These are phyloP conservation scores for Epichloe typhina DNA, from an alignment of 2,329 filamentous ascomycete species.

Conservation along the genomic window DNA sequence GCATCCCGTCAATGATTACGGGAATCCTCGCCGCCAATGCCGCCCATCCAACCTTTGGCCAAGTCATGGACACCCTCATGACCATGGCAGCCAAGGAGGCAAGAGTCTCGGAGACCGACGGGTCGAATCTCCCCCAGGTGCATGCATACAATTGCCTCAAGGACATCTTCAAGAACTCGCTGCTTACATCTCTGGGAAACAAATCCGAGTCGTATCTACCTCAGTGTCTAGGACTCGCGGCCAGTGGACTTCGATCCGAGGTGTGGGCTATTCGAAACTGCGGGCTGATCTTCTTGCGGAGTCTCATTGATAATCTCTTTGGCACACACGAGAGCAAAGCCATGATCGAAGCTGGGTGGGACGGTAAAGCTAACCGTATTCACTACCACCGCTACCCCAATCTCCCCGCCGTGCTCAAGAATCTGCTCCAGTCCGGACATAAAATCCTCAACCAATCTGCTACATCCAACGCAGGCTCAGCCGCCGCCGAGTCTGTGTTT, in stretches of 20 bases:
- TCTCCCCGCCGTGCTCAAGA: conserved; percentile 49
- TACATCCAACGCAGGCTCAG: conserved; percentile 16
- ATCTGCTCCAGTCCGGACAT: conserved; percentile 43
- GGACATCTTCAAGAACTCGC: conserved; percentile 77
- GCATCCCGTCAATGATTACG: conserved; percentile 75
- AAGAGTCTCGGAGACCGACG: conserved; percentile 42
- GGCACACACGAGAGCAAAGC: conserved; percentile 61
- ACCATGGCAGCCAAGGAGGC: conserved; percentile 43
- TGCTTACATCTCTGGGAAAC: conserved; percentile 57
- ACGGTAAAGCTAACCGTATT: conserved; percentile 49
- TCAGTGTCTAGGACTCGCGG: conserved; percentile 64
- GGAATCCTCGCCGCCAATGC: conserved; percentile 62
- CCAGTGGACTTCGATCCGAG: conserved; percentile 62
- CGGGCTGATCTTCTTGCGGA: conserved; percentile 75
- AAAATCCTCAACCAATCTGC: conserved; percentile 27
- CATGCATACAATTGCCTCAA: conserved; percentile 91
- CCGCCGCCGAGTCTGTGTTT: conserved; percentile 54
- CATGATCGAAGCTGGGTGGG: conserved; percentile 48
- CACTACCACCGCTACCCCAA: conserved; percentile 57
- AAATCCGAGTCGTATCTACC: conserved; percentile 63
- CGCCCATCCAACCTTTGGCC: conserved; percentile 44
- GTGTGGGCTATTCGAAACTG: conserved; percentile 95
- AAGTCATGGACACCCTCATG: conserved; percentile 50
- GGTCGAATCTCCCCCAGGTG: conserved; percentile 69
- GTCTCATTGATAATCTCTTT: conserved; percentile 66